These are phyloP conservation scores for Fusarium nygamai DNA, from an alignment of 2,329 filamentous ascomycete genomes.

Conservation along the genomic window DNA sequence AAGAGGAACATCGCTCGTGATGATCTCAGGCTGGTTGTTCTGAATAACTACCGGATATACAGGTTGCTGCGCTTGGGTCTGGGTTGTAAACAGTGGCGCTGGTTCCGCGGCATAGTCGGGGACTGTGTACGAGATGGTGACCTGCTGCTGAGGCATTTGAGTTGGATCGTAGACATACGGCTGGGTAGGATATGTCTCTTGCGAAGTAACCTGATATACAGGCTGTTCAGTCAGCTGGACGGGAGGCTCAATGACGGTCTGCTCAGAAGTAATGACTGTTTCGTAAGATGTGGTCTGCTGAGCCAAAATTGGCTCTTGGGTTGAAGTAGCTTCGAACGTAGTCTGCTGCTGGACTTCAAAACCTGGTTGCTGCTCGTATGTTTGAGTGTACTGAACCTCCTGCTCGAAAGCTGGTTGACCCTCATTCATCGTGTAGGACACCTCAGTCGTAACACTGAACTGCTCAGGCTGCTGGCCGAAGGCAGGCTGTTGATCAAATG, in stretches of 20 bases:
- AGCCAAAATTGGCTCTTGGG: not conserved
- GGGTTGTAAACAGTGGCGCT: not conserved
- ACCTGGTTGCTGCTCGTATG: conserved; percentile 16
- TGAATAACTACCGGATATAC: not conserved
- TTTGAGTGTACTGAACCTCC: conserved; percentile 11
- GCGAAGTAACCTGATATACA: not conserved
- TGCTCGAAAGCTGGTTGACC: not conserved
- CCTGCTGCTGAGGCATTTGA: conserved; percentile 4
- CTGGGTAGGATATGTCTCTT: conserved; percentile 8
- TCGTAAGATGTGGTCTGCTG: not conserved
- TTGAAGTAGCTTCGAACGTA: not conserved
- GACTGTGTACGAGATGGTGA: conserved; percentile 5
- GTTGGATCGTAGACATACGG: conserved; percentile 6
- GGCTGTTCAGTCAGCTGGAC: not conserved
- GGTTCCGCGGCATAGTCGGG: not conserved
- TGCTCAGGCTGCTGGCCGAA: conserved; percentile 22
- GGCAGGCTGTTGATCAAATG: not conserved
- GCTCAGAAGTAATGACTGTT: not conserved
- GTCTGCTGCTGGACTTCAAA: conserved; percentile 20
- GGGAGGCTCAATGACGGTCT: not conserved
- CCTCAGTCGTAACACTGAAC: conserved; percentile 2
- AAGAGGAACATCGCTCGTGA: conserved; percentile 14
- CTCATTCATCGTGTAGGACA: not conserved
- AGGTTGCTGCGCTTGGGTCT: not conserved
- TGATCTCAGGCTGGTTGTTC: conserved; percentile 31